Evolutionary conservation across 2,329 filamentous ascomycete genomes (phyloP).

Genomic region (Dactylellina cionopaga): DNA sequence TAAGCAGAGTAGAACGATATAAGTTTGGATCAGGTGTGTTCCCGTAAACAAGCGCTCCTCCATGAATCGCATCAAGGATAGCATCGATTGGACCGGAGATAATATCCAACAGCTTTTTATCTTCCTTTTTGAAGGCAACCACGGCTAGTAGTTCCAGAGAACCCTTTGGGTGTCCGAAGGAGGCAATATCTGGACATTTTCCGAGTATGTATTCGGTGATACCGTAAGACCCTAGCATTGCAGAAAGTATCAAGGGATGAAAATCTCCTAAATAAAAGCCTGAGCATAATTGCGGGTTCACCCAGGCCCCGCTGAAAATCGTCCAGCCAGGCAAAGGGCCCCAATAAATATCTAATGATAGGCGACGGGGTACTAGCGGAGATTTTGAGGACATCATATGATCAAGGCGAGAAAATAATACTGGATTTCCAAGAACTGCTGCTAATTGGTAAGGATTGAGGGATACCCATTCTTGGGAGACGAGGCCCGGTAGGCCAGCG

Average conservation of each 20-base stretch:
- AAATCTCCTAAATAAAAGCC: background rate
- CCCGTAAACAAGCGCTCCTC: too few relatives aligned
- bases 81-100: background rate
- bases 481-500: background rate
- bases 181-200: background rate
- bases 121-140: conserved; percentile 13
- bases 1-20: conserved; percentile 1
- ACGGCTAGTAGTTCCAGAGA: background rate
- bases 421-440: background rate
- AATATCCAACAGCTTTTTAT: background rate
- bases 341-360: background rate
- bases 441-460: conserved; percentile 6
- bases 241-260: conserved; percentile 5
- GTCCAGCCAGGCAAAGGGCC: too few relatives aligned
- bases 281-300: too few relatives aligned
- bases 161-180: background rate
- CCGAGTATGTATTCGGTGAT: conserved; percentile 14
- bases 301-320: too few relatives aligned
- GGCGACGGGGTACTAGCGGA: background rate
- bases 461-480: background rate
- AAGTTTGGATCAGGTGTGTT: too few relatives aligned
- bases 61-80: background rate
- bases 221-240: background rate
- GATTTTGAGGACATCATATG: background rate
- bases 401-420: background rate